phyloP scores from a whole-genome alignment of 257 asterid species.

The Plantago elongata region DNA sequence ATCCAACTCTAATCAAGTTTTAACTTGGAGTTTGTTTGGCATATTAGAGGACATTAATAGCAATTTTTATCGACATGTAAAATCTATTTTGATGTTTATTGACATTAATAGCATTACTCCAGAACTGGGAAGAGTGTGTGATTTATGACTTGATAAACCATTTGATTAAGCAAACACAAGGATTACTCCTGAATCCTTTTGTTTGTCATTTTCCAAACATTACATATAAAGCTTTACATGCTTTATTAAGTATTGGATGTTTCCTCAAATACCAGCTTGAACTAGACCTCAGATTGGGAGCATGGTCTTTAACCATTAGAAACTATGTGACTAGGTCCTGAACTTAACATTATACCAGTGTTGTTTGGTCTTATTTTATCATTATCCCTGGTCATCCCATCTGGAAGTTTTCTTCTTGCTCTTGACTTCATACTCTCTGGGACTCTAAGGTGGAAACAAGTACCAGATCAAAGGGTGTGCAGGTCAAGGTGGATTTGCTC shows the following conservation, averaged over 20 bases:
- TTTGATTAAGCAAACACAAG: background rate
- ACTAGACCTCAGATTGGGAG: background rate
- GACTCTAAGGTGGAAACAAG: constrained; percentile 62
- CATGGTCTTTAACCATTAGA: background rate
- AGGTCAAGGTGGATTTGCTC: constrained; percentile 98
- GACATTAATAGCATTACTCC: no score
- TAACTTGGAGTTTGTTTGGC: no score
- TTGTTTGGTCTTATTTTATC: constrained; percentile 2
- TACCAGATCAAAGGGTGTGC: constrained; percentile 99
- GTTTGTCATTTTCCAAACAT: background rate
- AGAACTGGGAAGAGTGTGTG: no score
- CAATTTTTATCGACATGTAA: no score
- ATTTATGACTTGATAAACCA: no score
- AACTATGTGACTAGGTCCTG: background rate
- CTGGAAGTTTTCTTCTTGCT: constrained; percentile 18
- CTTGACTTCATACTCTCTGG: constrained; percentile 24
- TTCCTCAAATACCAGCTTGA: background rate
- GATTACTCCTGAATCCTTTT: background rate
- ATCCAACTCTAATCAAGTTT: no score
- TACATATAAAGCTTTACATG: background rate
- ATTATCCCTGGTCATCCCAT: constrained; percentile 6
- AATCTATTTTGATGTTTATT: no score
- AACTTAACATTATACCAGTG: background rate
- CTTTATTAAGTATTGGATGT: background rate
- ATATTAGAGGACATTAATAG: no score